phyloP scores from a whole-genome alignment of 768 basidiomycete genomes.

The Pluteus cervinus region DNA sequence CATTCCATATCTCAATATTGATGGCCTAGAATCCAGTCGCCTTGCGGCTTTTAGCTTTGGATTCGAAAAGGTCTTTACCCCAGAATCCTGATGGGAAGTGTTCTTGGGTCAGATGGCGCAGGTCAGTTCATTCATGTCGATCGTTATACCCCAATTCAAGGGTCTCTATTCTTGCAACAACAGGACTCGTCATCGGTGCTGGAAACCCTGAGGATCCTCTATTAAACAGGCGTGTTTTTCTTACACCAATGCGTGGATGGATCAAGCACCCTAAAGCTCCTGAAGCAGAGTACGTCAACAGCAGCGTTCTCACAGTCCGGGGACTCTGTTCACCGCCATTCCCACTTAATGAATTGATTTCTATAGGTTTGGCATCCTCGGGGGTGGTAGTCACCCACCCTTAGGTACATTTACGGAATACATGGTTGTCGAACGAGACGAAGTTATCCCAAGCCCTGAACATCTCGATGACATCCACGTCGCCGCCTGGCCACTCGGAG shows the following conservation, averaged over 20 bases:
- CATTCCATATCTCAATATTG: not conserved
- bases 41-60: conserved; percentile 51
- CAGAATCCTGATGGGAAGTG: conserved; percentile 47
- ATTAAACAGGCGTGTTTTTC: conserved; percentile 61
- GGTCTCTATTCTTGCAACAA: too few species aligned
- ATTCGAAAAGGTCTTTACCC: conserved; percentile 67
- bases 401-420: conserved; percentile 77
- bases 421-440: conserved; percentile 63
- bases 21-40: not conserved
- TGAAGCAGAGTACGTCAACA: conserved; percentile 43
- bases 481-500: conserved; percentile 75
- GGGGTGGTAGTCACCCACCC: conserved; percentile 44
- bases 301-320: too few species aligned
- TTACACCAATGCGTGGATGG: conserved; percentile 79
- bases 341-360: too few species aligned
- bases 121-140: conserved; percentile 32
- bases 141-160: not conserved
- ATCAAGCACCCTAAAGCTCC: conserved; percentile 56
- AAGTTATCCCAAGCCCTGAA: conserved; percentile 58
- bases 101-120: conserved; percentile 70
- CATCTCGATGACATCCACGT: conserved; percentile 65
- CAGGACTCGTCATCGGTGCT: conserved; percentile 62
- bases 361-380: conserved; percentile 59
- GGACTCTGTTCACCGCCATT: too few species aligned
- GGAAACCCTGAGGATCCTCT: conserved; percentile 47